These are phyloP conservation scores for Yarrowia osloensis DNA, from an alignment of 805 yeast genomes.

Conservation along the genomic window DNA sequence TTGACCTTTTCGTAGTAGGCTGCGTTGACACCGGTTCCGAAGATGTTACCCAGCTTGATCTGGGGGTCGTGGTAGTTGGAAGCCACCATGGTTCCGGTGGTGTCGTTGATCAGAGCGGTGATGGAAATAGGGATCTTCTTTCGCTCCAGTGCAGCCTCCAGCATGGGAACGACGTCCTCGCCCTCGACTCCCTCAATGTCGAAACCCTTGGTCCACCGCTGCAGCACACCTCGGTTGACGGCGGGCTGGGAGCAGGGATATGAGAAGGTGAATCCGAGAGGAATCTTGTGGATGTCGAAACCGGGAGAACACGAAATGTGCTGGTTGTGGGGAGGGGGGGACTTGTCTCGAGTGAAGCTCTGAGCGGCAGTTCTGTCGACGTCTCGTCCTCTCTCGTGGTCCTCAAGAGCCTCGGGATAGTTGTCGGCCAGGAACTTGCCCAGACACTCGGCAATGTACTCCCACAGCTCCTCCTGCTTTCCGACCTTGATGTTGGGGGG, in stretches of 20 bases:
- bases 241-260: conserved; percentile 76
- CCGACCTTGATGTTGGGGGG: conserved; percentile 81
- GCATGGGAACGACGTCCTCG: conserved; percentile 88
- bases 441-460: conserved; percentile 81
- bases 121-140: conserved; percentile 75
- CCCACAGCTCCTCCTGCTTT: conserved; percentile 73
- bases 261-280: conserved; percentile 93
- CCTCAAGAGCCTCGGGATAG: conserved; percentile 51
- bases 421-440: conserved; percentile 71
- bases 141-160: conserved; percentile 70
- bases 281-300: conserved; percentile 53
- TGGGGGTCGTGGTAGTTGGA: conserved; percentile 87
- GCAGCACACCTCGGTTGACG: conserved; percentile 82
- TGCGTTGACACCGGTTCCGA: conserved; percentile 97
- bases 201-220: conserved; percentile 97
- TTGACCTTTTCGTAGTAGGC: conserved; percentile 82
- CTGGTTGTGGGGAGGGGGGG: conserved; percentile 26
- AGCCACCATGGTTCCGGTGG: conserved; percentile 96
- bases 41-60: conserved; percentile 91
- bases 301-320: conserved; percentile 33
- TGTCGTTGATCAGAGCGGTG: conserved; percentile 92
- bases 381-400: conserved; percentile 19
- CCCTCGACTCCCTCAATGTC: conserved; percentile 94
- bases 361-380: conserved; percentile 3
- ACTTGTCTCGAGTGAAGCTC: conserved; percentile 22